Percentiles rank a stretch among this genome's conserved stretches.
Conservation (phyloP, 306 rosid genomes). For the Cucumis hystrix region DNA sequence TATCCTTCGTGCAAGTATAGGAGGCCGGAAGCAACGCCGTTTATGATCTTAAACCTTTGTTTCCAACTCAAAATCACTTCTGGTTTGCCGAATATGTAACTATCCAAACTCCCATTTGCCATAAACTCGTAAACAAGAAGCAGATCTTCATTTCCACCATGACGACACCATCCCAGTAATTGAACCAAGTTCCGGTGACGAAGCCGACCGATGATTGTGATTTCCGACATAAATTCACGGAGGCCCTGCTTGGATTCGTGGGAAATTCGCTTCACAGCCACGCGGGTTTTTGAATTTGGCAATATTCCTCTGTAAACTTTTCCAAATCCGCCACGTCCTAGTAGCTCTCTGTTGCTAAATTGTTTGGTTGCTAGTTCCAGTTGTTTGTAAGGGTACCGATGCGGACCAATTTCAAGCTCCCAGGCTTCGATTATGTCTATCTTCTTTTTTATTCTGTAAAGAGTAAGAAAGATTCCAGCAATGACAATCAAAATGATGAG, state of each 20-base stretch:
- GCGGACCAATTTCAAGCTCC: not conserved
- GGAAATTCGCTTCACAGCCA: not conserved
- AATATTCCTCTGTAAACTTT: not conserved
- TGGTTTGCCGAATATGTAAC: not conserved
- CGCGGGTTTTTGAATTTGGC: not conserved
- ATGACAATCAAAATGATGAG: too few species aligned
- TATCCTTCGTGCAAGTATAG: conserved; percentile 1
- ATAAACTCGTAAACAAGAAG: conserved; percentile 4
- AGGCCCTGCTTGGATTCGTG: not conserved
- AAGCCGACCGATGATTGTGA: not conserved
- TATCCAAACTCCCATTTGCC: conserved; percentile 3
- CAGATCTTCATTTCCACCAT: not conserved
- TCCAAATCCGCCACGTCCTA: not conserved
- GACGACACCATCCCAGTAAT: not conserved
- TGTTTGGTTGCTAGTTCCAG: not conserved
- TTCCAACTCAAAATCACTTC: not conserved
- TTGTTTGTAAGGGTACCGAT: not conserved
- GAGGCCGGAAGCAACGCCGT: not conserved
- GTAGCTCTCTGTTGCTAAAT: not conserved
- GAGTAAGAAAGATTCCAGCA: not conserved
- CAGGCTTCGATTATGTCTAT: not conserved
- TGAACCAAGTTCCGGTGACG: conserved; percentile 10
- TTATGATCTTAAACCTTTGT: not conserved
- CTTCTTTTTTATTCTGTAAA: not conserved
- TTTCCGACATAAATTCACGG: not conserved